Percentiles rank a stretch among this genome's conserved stretches.
These are phyloP conservation scores for Zoysia japonica DNA, from an alignment of 176 grass and related monocot species.

Conservation along the genomic window DNA sequence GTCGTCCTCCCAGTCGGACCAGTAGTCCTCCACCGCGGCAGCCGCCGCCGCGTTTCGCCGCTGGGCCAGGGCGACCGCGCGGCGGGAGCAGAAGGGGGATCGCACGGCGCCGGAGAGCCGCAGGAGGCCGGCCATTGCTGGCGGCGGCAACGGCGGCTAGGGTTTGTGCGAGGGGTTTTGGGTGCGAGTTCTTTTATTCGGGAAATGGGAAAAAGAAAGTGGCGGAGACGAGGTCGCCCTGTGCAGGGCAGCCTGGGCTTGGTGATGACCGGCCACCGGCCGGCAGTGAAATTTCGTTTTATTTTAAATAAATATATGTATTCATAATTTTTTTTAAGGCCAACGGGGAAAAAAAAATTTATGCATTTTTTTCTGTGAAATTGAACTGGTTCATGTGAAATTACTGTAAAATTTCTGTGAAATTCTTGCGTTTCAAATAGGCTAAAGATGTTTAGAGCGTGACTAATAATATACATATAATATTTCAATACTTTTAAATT, in stretches of 20 bases:
- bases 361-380: too few relatives aligned
- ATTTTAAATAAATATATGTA: not conserved
- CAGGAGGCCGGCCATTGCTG: slow-evolving; percentile 63
- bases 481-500: too few relatives aligned
- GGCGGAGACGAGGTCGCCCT: not conserved
- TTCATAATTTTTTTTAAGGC: not conserved
- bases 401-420: too few relatives aligned
- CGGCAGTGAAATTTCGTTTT: too few relatives aligned
- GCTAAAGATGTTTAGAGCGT: too few relatives aligned
- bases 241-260: not conserved
- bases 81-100: slow-evolving; percentile 21
- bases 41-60: slow-evolving; percentile 44
- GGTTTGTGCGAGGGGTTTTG: slow-evolving; percentile 51
- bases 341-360: too few relatives aligned
- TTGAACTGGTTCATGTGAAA: too few relatives aligned
- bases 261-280: not conserved
- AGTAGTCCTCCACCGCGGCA: slow-evolving; percentile 65
- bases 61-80: not conserved
- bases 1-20: slow-evolving; percentile 70
- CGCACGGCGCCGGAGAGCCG: slow-evolving; percentile 41
- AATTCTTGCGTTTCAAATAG: too few relatives aligned
- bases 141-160: slow-evolving; percentile 42
- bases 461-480: too few relatives aligned
- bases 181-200: slow-evolving; percentile 17
- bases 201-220: not conserved